Conservation (phyloP, 2,329 filamentous ascomycete genomes). For the Fusarium graminum region DNA sequence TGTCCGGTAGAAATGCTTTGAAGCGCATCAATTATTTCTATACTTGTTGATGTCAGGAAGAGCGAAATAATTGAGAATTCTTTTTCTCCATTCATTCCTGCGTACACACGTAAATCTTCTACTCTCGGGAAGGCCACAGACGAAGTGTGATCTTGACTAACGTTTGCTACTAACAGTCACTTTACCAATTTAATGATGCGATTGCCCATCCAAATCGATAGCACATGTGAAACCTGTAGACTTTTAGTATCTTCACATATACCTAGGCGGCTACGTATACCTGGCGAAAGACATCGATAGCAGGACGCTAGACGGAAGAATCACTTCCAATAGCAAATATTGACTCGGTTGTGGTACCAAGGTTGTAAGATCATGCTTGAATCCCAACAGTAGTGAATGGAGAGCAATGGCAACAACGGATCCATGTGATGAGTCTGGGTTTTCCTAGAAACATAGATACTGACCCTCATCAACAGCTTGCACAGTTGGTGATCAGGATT, state of each 20-base stretch:
- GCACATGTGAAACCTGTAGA: too few relatives aligned
- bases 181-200: too few relatives aligned
- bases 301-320: not conserved
- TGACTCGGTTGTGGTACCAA: not conserved
- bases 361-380: not conserved
- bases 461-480: not conserved
- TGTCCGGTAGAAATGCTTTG: not conserved
- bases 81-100: too few relatives aligned
- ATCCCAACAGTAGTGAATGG: not conserved
- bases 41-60: not conserved
- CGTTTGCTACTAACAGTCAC: not conserved
- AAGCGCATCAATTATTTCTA: not conserved
- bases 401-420: not conserved
- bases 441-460: not conserved
- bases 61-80: too few relatives aligned
- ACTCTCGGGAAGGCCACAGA: not conserved
- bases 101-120: not conserved
- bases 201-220: too few relatives aligned
- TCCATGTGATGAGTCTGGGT: not conserved
- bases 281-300: not conserved
- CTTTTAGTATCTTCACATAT: too few relatives aligned
- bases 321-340: not conserved
- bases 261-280: not conserved
- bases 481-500: not conserved
- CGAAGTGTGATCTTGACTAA: not conserved